Base-by-base conservation (phyloP, 371 early-diverging fungal genomes). In the Mucor mucedo region DNA sequence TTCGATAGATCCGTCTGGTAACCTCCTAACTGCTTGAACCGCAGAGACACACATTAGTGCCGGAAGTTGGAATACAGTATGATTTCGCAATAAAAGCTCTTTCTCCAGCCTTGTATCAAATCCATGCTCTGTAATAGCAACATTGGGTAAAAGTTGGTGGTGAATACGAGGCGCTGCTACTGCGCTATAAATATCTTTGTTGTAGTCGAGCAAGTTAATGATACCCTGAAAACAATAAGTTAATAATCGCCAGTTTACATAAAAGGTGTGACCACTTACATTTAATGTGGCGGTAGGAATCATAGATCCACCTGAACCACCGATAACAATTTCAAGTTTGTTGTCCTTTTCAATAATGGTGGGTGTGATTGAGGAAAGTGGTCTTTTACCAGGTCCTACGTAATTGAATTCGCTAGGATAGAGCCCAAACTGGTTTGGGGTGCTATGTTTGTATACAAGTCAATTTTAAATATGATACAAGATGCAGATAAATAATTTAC, bases 221-320 rank as follows among this genome's bases (percentile, higher is more conserved):
- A 99, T 75, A 0, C 83, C 70, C 86, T 90, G 82, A 6, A 35
- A 29, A 9, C 1, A 28, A 39, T 27, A 33, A 27, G 13, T 14
- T 32, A 35, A 35, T 35, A 35, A 35, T 35, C 21, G 21, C 21
- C 21, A 21, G 21, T 21, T 21, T 21, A 33, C 38, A 13, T 28
- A 33, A n/a, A 7, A 7, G 14, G 39, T 29, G 21, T 21, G 1
- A 21, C 21, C 8, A 50, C 65, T 66, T 77, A 91, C 91, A 68
- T 91, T 87, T 1, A 95, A 60, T 0, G 93, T 90, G 6, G 95
- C 79, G 0, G 98, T 97, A 9, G 93, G 87, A 62, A 99, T 99
- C 63, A 91, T 77, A 48, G 94, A 91, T 13, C 99, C 99, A 16
- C 99, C 99, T 49, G 93, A 90, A 13, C 91, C 99, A 5, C 99